Base-by-base conservation (phyloP, 257 asterid genomes). In the Nicotiana paniculata region DNA sequence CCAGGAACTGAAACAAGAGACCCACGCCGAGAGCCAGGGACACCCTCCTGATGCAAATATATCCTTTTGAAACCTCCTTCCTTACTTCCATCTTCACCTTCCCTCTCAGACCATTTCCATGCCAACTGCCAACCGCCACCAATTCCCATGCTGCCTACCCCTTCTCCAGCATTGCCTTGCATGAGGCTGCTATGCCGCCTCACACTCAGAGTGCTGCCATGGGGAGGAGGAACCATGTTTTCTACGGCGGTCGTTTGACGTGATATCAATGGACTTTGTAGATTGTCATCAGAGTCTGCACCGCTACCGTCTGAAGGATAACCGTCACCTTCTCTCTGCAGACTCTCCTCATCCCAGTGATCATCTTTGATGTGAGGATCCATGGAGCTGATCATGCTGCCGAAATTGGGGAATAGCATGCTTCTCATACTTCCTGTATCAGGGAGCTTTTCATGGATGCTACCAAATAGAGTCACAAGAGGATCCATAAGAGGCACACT, bases 71-170 rank as follows among this genome's bases (percentile, higher is more conserved):
- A 90, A 10, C 93, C 95, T 5, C 95, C 93, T 86, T 88, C 91
- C 77, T 86, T 90, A 83, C 82, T 86, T 18, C 97, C 96, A 15
- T 89, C 92, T 81, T 88, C 93, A 18, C 93, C 97, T 82, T 93
- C 91, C 80, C 83, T 81, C 51, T 92, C 97, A 1, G 90, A 61
- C 92, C 93, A 93, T 86, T 92, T 90, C 97, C 97, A 93, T 4
- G 97, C 97, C 70, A 93, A 63, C 63, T 93, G 97, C 97, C 93
- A 93, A 82, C 97, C 97, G 39, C 97, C 97, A 5, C 97, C 97
- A 17, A 92, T 92, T 9, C 97, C 97, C 91, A 77, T 86, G 85
- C 93, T 85, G 46, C 90, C 85, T 6, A 54, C 90, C 0, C 87
- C 87, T 24, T 90, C 94, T 63, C 90, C 93, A 0, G 82, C 86